Evolutionary conservation across 768 basidiomycete species (phyloP).

Genomic region (Kwoniella sp.): DNA sequence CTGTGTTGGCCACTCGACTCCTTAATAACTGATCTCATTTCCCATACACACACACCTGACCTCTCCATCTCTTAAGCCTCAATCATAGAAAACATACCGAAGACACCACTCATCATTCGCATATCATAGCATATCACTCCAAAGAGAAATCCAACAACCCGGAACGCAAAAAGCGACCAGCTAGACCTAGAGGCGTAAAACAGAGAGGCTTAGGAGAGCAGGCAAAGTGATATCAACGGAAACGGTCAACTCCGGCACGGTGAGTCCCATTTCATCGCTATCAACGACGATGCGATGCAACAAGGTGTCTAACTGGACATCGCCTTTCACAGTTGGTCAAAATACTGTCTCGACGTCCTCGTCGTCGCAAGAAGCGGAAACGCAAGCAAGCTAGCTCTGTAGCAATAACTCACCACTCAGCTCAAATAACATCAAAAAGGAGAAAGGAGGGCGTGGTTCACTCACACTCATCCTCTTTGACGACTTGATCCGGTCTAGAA

Average conservation of each 20-base stretch:
- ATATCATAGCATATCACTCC: too few relatives aligned
- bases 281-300: background rate
- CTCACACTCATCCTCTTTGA: background rate
- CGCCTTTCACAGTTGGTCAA: slow-evolving; percentile 3
- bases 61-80: background rate
- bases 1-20: background rate
- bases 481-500: background rate
- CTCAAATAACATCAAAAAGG: background rate
- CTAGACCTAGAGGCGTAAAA: too few relatives aligned
- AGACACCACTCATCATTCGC: background rate
- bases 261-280: background rate
- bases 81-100: background rate
- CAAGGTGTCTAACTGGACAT: background rate
- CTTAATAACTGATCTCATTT: slow-evolving; percentile 1
- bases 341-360: slow-evolving; percentile 13
- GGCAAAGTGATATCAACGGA: background rate
- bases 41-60: background rate
- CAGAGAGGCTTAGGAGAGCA: background rate
- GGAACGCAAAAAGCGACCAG: too few relatives aligned
- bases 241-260: background rate
- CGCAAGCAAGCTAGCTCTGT: too few relatives aligned
- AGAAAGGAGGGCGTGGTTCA: background rate
- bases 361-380: slow-evolving; percentile 19
- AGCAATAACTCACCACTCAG: slow-evolving; percentile 8
- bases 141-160: too few relatives aligned